A percentile compares a stretch with the other conserved stretches of the same genome.
Evolutionary conservation across 192 early-diverging fungal genomes (phyloP).

Genomic region (Linderina pennispora): DNA sequence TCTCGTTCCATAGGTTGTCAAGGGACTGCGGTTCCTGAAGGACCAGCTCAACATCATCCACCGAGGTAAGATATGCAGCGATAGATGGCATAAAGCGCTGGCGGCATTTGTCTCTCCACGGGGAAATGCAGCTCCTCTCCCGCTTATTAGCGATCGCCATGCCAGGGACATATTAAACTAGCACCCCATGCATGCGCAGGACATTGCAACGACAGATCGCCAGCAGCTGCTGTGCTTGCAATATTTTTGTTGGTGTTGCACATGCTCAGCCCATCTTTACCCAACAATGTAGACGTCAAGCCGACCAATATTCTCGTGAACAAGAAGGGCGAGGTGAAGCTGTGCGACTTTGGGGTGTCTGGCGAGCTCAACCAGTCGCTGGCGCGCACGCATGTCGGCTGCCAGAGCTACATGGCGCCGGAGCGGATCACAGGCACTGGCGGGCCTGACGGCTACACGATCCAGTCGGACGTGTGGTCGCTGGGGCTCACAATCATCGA

Average conservation of each 20-base stretch:
- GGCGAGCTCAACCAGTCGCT: constrained; percentile 82
- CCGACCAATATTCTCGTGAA: constrained; percentile 93
- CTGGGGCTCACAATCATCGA: constrained; percentile 86
- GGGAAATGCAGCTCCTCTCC: no score
- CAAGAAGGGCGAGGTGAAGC: constrained; percentile 79
- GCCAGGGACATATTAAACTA: no score
- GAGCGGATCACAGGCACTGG: constrained; percentile 70
- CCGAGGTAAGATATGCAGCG: no score
- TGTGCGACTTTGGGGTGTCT: constrained; percentile 96
- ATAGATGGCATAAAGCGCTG: no score
- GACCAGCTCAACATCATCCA: constrained; percentile 85
- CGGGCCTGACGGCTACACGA: constrained; percentile 64
- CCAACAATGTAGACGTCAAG: no score
- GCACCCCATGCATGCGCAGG: no score
- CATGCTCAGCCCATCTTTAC: no score
- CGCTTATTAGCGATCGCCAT: no score
- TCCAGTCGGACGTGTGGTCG: constrained; percentile 92
- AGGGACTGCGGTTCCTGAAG: constrained; percentile 81
- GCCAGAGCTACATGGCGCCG: constrained; percentile 95
- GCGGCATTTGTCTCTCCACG: neutral
- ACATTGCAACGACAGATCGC: no score
- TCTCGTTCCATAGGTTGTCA: no score
- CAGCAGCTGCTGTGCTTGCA: no score
- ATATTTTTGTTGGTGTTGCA: neutral
- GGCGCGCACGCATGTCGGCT: constrained; percentile 92